Evolutionary conservation across 495 filamentous ascomycete species (phyloP).

Genomic region (Penicillium diatomitis): DNA sequence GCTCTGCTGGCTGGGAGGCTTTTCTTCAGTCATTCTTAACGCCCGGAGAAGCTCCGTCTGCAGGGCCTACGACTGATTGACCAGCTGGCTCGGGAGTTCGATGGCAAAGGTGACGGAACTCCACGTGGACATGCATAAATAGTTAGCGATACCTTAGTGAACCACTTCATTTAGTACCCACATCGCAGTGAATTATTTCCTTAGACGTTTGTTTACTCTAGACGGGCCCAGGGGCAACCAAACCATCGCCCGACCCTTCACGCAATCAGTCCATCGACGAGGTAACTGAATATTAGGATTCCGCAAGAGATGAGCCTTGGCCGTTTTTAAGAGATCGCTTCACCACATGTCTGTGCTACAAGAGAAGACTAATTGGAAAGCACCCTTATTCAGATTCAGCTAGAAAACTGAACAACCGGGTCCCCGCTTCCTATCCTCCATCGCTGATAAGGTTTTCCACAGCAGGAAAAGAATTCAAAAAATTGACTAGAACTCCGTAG

Average conservation of each 20-base stretch:
- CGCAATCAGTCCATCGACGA: too few relatives aligned
- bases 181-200: too few relatives aligned
- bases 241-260: too few relatives aligned
- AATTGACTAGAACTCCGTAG: slow-evolving; percentile 18
- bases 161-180: too few relatives aligned
- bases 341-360: background rate
- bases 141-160: too few relatives aligned
- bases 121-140: too few relatives aligned
- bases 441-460: background rate
- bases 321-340: too few relatives aligned
- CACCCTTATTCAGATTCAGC: slow-evolving; percentile 9
- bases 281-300: too few relatives aligned
- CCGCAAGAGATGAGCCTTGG: too few relatives aligned
- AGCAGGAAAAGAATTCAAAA: slow-evolving; percentile 6
- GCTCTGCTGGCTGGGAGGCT: background rate
- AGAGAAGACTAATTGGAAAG: slow-evolving; percentile 13
- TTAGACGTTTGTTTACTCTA: too few relatives aligned
- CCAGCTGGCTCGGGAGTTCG: background rate
- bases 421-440: slow-evolving; percentile 3
- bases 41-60: background rate
- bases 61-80: background rate
- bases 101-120: too few relatives aligned
- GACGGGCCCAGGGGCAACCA: too few relatives aligned
- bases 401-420: slow-evolving; percentile 1
- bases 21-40: background rate